phyloP scores from a whole-genome alignment of 371 early-diverging fungal genomes.

The Entomophthora muscae region DNA sequence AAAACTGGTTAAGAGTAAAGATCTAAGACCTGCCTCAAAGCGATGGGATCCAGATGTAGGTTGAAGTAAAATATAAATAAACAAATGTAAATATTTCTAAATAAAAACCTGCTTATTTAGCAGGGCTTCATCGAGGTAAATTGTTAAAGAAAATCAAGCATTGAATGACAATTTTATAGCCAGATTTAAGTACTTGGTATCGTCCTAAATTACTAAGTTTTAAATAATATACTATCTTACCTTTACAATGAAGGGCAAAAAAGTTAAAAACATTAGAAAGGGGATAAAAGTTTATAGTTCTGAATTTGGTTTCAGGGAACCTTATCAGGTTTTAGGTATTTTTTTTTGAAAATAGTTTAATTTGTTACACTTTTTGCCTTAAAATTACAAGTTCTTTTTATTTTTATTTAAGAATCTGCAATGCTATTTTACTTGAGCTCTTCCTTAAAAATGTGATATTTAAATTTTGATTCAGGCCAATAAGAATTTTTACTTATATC shows the following conservation, averaged over 20 bases:
- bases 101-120: neutral
- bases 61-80: neutral
- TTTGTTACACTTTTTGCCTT: neutral
- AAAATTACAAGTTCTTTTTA: neutral
- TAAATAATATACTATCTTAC: neutral
- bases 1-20: too few species aligned
- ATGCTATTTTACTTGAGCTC: neutral
- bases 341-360: neutral
- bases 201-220: neutral
- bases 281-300: neutral
- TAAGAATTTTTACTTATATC: neutral
- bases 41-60: too few species aligned
- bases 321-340: conserved; percentile 3
- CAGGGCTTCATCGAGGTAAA: neutral
- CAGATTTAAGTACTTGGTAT: neutral
- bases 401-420: neutral
- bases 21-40: too few species aligned
- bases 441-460: neutral
- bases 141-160: neutral
- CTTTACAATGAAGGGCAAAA: neutral
- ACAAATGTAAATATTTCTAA: neutral
- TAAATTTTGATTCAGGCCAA: neutral
- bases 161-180: neutral
- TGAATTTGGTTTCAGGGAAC: conserved; percentile 1
- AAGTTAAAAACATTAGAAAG: conserved; percentile 1